phyloP scores from a whole-genome alignment of 306 rosid genomes.

The Cucurbita moschata region DNA sequence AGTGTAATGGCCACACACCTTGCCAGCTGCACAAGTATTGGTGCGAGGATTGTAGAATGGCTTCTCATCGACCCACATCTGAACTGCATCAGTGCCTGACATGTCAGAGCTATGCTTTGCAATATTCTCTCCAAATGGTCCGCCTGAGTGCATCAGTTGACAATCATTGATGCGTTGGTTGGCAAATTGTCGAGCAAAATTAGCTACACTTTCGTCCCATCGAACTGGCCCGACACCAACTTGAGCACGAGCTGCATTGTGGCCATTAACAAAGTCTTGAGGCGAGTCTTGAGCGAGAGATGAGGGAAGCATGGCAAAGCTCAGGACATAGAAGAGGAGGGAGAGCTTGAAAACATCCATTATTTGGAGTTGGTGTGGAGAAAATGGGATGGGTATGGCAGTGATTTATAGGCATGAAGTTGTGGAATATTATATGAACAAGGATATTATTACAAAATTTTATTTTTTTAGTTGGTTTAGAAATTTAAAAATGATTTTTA shows the following conservation, averaged over 20 bases:
- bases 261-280: slow-evolving; percentile 20
- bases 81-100: slow-evolving; percentile 9
- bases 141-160: slow-evolving; percentile 15
- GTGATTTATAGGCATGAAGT: neutral
- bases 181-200: slow-evolving; percentile 14
- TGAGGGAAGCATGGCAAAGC: neutral
- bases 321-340: neutral
- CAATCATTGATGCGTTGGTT: slow-evolving; percentile 9
- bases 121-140: slow-evolving; percentile 35
- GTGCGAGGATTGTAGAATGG: neutral
- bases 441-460: neutral
- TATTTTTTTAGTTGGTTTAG: too few species aligned
- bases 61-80: slow-evolving; percentile 12
- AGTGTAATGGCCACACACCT: slow-evolving; percentile 20
- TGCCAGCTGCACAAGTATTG: neutral
- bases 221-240: slow-evolving; percentile 13
- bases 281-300: slow-evolving; percentile 22
- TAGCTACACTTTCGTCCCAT: slow-evolving; percentile 16
- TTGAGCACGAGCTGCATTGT: slow-evolving; percentile 24
- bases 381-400: neutral
- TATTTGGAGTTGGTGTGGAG: neutral
- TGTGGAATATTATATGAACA: neutral
- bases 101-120: slow-evolving; percentile 19
- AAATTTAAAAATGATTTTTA: too few species aligned
- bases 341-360: neutral